Base-by-base conservation (phyloP, 345 rosid genomes). In the Bruguiera gymnorhiza region DNA sequence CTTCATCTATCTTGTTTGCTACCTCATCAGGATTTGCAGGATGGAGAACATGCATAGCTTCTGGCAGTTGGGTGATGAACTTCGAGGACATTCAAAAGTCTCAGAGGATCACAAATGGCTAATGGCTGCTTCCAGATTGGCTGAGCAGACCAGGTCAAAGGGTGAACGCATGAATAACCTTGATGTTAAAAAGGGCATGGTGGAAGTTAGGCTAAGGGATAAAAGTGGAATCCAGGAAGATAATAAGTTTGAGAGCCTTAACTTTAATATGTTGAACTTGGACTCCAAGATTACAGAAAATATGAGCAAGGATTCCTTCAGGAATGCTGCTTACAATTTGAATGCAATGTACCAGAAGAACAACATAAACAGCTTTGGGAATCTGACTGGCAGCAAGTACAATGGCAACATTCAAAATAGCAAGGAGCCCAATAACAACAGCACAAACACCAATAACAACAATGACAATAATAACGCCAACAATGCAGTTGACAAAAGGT, bases 11-110 rank as follows among this genome's bases (percentile, higher is more conserved):
- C 60, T 31, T 61, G 29, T 60, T 30, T 54, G 52, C 8, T 55
- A 18, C 70, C 36, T 37, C 32, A 20, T 54, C 66, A 71, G 70
- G 77, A 55, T 67, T 76, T 70, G 83, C 78, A 81, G 79, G 76
- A 89, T 85, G 87, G 91, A 84, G 62, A 82, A 18, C 75, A 72
- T 85, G 79, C 79, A 74, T 30, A 92, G 89, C 86, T 92, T 87
- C 78, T 95, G 99, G 97, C 93, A 92, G 67, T 68, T 95, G 76
- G 99, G 97, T 20, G 99, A 95, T 77, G 97, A 95, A 78, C 93
- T 95, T 24, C 87, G 99, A 70, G 97, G 97, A 65, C 97, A 89
- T 68, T 79, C 92, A 5, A 90, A 84, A 84, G 89, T 78, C 52
- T 66, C 94, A 3, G 97, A 95, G 83, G 99, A 95, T 79, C 90